Base-by-base conservation (phyloP, 352 stramenopile species). In the Saprolegnia diclina region DNA sequence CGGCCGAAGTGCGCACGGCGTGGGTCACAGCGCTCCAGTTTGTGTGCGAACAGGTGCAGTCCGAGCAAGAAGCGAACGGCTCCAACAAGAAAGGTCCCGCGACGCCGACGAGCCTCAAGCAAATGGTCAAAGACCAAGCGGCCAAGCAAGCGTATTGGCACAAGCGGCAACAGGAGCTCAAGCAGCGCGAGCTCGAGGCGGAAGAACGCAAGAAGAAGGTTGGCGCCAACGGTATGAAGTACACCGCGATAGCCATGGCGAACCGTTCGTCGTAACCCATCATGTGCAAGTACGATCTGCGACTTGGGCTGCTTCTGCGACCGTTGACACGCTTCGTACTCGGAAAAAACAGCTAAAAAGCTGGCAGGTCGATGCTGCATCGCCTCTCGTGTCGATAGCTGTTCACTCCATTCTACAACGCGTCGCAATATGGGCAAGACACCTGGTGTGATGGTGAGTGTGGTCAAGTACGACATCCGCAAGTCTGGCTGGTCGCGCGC, bases 161-260 rank as follows among this genome's bases (percentile, higher is more conserved):
- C 1, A 85, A 90, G 71, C 83, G 85, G 32, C 88, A 83, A 5
- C 75, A 90, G 65, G 85, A 91, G 64, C 75, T 93, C 4, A 81
- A 91, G 68, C 75, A 91, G 37, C 79, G 83, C 19, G 88, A 92
- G 65, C 71, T 75, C 54, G 82, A 92, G 59, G 83, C 85, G 16
- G 83, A 91, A 64, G 83, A 91, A 62, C 76, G 82, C 35, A 93
- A 93, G 72, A 90, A 91, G 61, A 77, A 88, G 66, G 90, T 91
- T 61, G 75, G 79, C 7, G 75, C 77, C 32, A 76, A 75, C 6
- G 85, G 85, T 5, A 89, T 92, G 78, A 93, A 91, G 71, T 93
- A 92, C 73, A 93, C 85, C 2, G 85, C 85, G 5, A 75, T 91
- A 38, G 85, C 85, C 42, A 88, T 93, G 77, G 78, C 72, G 24